A percentile compares a stretch with the other conserved stretches of the same genome.
Evolutionary conservation across 1,284 basidiomycete species (phyloP).

Genomic region (Takashimella tepidaria): DNA sequence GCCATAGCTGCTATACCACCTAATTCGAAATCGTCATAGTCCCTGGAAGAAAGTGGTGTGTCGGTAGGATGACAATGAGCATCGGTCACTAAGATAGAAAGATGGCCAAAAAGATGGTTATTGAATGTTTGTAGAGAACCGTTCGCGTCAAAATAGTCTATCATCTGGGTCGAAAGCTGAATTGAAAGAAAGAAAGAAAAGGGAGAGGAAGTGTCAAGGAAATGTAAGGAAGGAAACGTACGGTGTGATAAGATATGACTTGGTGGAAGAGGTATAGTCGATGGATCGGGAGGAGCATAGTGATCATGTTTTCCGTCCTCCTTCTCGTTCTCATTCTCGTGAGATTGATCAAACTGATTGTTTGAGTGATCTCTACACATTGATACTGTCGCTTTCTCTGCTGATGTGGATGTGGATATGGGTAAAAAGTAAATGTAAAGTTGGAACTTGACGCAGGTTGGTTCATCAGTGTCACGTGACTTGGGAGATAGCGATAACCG

Average conservation of each 20-base stretch:
- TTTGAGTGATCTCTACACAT: not conserved
- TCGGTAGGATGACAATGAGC: conserved; percentile 50
- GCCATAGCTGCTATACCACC: conserved; percentile 45
- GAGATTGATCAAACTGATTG: not conserved
- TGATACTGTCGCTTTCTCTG: too few relatives aligned
- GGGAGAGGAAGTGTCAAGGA: not conserved
- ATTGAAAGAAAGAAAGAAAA: not conserved
- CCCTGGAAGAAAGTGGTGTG: conserved; percentile 14
- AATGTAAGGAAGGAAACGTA: not conserved
- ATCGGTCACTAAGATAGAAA: conserved; percentile 38
- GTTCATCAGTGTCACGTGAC: too few relatives aligned
- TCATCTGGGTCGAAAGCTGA: not conserved
- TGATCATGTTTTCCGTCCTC: not conserved
- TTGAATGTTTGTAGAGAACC: too few relatives aligned
- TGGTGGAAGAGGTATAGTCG: not conserved
- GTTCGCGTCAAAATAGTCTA: not conserved
- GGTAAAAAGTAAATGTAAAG: too few relatives aligned
- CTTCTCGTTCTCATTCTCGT: not conserved
- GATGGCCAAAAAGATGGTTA: not conserved
- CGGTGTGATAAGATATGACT: not conserved
- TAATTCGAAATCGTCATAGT: conserved; percentile 28
- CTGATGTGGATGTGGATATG: too few relatives aligned
- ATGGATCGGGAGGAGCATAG: not conserved
- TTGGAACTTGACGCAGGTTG: too few relatives aligned
- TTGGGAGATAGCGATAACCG: too few relatives aligned